Base-by-base conservation (phyloP, 805 yeast species). In the Alloascoidea africana region DNA sequence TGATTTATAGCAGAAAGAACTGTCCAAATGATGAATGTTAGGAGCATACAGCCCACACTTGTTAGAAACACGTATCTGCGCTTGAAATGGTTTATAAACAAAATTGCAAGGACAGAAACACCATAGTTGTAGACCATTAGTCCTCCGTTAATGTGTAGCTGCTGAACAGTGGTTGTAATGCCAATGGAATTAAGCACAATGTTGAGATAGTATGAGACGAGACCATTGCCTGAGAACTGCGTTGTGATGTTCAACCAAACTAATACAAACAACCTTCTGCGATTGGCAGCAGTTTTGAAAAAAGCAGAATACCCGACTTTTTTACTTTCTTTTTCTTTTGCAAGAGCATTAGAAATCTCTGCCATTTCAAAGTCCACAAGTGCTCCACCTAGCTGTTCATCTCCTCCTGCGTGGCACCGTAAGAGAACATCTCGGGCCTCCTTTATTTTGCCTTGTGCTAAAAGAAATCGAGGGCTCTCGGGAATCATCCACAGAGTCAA, bases 121-220 rank as follows among this genome's bases (percentile, higher is more conserved):
- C 52, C 51, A 37, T 63, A 60, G 55, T 68, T 67, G 50, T 57
- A 67, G 39, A 65, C 52, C 63, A 62, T 44, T 16, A 46, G 33
- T 5, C 46, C 47, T 14, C 39, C 23, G 23, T 39, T 41, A 33
- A 39, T 35, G 5, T 19, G 16, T 3, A 44, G 38, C 38, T 43
- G 42, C 5, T 15, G 18, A 18, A 32, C 38, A 5, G 36, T 4
- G 32, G 38, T 3, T 35, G 68, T 66, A 46, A 71, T 66, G 41
- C 78, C 76, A 49, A 72, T 68, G 17, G 72, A 63, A 41, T 54
- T 48, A 44, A 72, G 59, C 11, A 73, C 77, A 46, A 62, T 59
- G 41, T 60, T 56, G 43, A 70, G 54, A 51, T 69, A 69, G 58
- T 67, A 69, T 3, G 71, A 63, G 17, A 68, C 68, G 41, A 69